Evolutionary conservation across 2,329 filamentous ascomycete genomes (phyloP).

Genomic region (Colletotrichum filicis): DNA sequence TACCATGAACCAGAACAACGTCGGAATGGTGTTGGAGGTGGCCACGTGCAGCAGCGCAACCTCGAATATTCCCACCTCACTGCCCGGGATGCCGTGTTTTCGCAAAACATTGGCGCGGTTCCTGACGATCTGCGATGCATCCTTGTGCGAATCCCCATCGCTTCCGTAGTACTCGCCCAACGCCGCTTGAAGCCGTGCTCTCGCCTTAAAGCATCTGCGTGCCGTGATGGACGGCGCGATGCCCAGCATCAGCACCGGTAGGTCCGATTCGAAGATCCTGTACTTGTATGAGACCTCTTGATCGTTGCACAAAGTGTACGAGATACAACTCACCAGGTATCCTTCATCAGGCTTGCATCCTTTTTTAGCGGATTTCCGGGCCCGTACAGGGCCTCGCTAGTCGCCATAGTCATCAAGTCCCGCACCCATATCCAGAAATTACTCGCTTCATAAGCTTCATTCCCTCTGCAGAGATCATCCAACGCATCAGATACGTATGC

Average conservation of each 20-base stretch:
- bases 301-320: neutral
- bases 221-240: constrained; percentile 44
- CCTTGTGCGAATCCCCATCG: constrained; percentile 40
- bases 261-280: constrained; percentile 15
- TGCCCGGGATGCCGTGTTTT: constrained; percentile 41
- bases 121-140: constrained; percentile 41
- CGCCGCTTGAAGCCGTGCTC: constrained; percentile 39
- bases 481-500: constrained; percentile 17
- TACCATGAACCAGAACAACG: constrained; percentile 49
- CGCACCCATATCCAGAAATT: constrained; percentile 53
- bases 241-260: constrained; percentile 37
- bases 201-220: constrained; percentile 43
- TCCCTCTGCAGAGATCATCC: constrained; percentile 39
- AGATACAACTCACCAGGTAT: constrained; percentile 42
- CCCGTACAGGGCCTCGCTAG: constrained; percentile 53
- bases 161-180: constrained; percentile 46
- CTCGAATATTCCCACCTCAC: constrained; percentile 45
- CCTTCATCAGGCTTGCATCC: constrained; percentile 44
- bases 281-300: neutral
- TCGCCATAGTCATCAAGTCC: constrained; percentile 50
- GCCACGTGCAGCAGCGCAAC: constrained; percentile 43
- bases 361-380: constrained; percentile 52
- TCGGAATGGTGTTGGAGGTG: constrained; percentile 49
- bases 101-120: constrained; percentile 43
- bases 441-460: neutral